Base-by-base conservation (phyloP, 768 basidiomycete genomes). In the Russula sp. region DNA sequence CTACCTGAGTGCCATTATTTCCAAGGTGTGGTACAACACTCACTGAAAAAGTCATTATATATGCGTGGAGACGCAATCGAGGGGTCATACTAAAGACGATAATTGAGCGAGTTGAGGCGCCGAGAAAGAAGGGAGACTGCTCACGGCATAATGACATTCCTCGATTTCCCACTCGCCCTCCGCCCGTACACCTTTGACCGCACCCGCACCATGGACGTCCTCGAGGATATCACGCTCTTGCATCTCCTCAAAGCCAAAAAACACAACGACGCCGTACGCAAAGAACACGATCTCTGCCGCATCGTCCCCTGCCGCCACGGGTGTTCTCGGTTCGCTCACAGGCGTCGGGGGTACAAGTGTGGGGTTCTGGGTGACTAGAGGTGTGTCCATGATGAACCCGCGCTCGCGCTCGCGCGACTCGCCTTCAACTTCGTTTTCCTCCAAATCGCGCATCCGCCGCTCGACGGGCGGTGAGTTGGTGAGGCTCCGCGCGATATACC, bases 41-140 rank as follows among this genome's bases (percentile, higher is more conserved):
- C 71, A 94, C 94, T 94, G 77, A 95, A 96, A 76, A 95, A 92
- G 74, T 96, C 94, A 66, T 98, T 96, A 77, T 92, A 97, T 67
- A 98, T 94, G 52, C 94, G 84, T 18, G 94, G 95, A 70, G 89
- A 93, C 0, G 84, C 80, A 11, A 94, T 92, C 59, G 85, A 76
- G 3, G 89, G 83, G 71, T 98, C 94, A 71, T 94, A 90, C 91
- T 91, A 65, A n/a, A 2, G 9, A 40, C 10, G 30, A 42, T 14
- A 1, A 2, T 22, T 34, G 51, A 0, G 3, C n/a, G 18, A 57
- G 26, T 1, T 20, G 28, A 40, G 10, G 46, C 5, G 40, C n/a
- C 5, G 57, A 38, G 32, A 42, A 53, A 30, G 20, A 34, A 22
- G 30, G 5, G 16, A 5, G 2, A 16, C 13, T 5, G 80, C 84